These are phyloP conservation scores for Coemansia javaensis DNA, from an alignment of 192 early-diverging fungal species.

Conservation along the genomic window DNA sequence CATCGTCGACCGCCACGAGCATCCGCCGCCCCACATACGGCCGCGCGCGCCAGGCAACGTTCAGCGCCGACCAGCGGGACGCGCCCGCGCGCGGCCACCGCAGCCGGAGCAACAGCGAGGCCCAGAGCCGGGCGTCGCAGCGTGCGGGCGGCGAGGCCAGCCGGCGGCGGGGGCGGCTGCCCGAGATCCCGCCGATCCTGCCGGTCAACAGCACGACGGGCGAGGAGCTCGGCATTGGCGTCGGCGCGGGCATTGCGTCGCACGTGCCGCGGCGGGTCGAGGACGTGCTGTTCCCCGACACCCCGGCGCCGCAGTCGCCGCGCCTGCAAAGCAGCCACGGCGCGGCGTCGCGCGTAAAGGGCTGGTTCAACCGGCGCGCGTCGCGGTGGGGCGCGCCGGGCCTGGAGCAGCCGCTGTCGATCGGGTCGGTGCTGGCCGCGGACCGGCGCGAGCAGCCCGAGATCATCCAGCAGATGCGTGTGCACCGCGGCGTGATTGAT, in stretches of 20 bases:
- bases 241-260: slow-evolving; percentile 46
- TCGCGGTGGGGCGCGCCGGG: slow-evolving; percentile 33
- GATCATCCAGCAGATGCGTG: slow-evolving; percentile 58
- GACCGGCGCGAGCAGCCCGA: slow-evolving; percentile 39
- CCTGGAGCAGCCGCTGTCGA: slow-evolving; percentile 35
- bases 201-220: slow-evolving; percentile 45
- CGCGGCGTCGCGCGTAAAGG: slow-evolving; percentile 66
- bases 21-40: slow-evolving; percentile 1
- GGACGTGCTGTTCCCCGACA: slow-evolving; percentile 41
- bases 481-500: slow-evolving; percentile 71
- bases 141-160: slow-evolving; percentile 5
- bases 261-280: slow-evolving; percentile 33
- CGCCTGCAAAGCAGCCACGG: slow-evolving; percentile 28
- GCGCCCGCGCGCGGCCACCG: slow-evolving; percentile 3
- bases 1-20: slow-evolving; percentile 34
- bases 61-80: slow-evolving; percentile 17
- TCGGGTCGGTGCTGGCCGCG: slow-evolving; percentile 26
- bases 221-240: slow-evolving; percentile 50
- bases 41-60: slow-evolving; percentile 20
- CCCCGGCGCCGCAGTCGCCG: slow-evolving; percentile 28
- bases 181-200: slow-evolving; percentile 42
- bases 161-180: slow-evolving; percentile 30
- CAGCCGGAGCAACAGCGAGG: slow-evolving; percentile 40
- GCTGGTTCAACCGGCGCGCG: slow-evolving; percentile 66
- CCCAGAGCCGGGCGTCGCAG: slow-evolving; percentile 12